Conservation (phyloP, 1,284 basidiomycete genomes). For the Rhodotorula sp. region DNA sequence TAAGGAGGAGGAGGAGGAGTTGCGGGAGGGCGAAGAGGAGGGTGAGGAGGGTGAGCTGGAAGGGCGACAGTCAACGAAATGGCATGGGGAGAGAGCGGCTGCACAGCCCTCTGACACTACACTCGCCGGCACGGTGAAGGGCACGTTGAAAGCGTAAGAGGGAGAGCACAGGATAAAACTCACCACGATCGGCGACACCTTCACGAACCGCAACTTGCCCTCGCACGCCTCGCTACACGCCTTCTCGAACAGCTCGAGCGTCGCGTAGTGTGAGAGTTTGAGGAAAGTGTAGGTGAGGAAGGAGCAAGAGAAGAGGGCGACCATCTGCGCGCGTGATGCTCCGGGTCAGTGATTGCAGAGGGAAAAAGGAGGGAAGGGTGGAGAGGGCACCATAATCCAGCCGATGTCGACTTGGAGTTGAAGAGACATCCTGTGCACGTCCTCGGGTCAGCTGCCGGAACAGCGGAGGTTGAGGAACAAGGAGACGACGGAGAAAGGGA, state of each 20-base stretch:
- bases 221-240: slow-evolving; percentile 1
- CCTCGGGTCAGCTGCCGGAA: no score
- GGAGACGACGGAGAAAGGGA: no score
- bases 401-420: slow-evolving; percentile 26
- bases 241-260: slow-evolving; percentile 1
- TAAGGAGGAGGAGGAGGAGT: slow-evolving; percentile 11
- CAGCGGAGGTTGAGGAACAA: not conserved
- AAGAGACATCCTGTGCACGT: not conserved
- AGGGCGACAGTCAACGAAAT: no score
- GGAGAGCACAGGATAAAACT: no score
- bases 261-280: slow-evolving; percentile 17
- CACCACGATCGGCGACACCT: no score
- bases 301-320: not conserved
- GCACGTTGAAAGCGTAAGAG: no score
- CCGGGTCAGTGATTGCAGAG: not conserved
- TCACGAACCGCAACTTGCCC: not conserved
- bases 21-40: slow-evolving; percentile 12
- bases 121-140: no score
- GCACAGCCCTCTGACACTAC: no score
- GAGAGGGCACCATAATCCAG: slow-evolving; percentile 15
- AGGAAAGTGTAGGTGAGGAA: slow-evolving; percentile 17
- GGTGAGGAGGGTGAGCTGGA: slow-evolving; percentile 14
- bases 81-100: no score
- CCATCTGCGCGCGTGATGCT: slow-evolving; percentile 5
- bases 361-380: not conserved